Evolutionary conservation across 805 yeast species (phyloP), one percentile per base, ranked within the genome.

Genomic region (Myxozyma sirexii): DNA sequence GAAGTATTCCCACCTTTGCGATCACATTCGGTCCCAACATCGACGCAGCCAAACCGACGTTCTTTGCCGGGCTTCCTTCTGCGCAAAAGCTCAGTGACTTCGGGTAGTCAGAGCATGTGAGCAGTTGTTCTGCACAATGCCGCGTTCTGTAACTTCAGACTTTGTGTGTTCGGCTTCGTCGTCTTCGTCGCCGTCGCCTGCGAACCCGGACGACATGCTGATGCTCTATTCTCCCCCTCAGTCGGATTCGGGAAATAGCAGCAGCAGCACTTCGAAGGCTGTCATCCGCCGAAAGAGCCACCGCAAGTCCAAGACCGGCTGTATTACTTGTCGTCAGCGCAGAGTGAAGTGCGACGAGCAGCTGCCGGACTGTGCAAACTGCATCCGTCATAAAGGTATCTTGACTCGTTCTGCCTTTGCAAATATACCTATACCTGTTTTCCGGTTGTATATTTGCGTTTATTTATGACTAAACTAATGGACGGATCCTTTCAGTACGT

Each of bases 261-360:
- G n/a, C 15, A 15, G 43, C 46, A 7, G 15, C 35, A n/a, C 17
- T 17, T 23, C 43, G 35, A 35, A 37, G 23, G 41, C 55, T 6
- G 59, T 59, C 31, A 27, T 51, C 35, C 45, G 56, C 13, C 59
- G 59, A 21, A 59, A 55, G 42, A 42, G 55, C 23, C 63, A 59
- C 21, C 59, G 63, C 45, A 59, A 59, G 46, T 64, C 68, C 15
- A 62, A 64, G 48, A 61, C 66, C 41, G 87, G 87, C 15, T 83
- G 87, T 69, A 70, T 80, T 42, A 82, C 85, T 10, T 84, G 88
- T 66, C 80, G 88, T 45, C 81, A 82, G 57, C 76, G 88, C 47
- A 85, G 85, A 69, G 82, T 84, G 76, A 84, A 84, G 68, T 84
- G 88, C 71, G 88, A 84, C 67, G 86, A 83, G 69, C 80, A 76